A percentile compares a stretch with the other conserved stretches of the same genome.
Evolutionary conservation across 805 yeast genomes (phyloP).

Genomic region (Ogataea polymorpha): DNA sequence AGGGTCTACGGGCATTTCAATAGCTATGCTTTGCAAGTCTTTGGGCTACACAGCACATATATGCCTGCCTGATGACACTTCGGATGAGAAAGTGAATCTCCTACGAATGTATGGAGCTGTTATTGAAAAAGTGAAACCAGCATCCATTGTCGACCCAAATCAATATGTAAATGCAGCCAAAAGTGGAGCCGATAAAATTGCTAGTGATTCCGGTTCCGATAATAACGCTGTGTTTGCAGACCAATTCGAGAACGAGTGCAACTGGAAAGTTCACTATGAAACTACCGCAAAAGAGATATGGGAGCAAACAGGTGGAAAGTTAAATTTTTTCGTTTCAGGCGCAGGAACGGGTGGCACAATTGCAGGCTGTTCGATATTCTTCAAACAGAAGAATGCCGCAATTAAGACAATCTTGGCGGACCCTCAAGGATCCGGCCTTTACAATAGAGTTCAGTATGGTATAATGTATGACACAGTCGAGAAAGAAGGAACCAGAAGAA

Average conservation of each 20-base stretch:
- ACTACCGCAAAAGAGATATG: constrained; percentile 95
- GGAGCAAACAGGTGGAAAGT: constrained; percentile 57
- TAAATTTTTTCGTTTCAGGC: constrained; percentile 83
- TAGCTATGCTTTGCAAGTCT: constrained; percentile 86
- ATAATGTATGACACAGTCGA: constrained; percentile 92
- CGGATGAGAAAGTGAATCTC: constrained; percentile 73
- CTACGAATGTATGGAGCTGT: constrained; percentile 75
- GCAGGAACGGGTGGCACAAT: constrained; percentile 98
- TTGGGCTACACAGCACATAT: constrained; percentile 88
- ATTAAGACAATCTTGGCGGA: constrained; percentile 73
- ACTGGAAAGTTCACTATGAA: constrained; percentile 79
- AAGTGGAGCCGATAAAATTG: constrained; percentile 53
- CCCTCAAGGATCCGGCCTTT: constrained; percentile 94
- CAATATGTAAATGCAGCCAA: constrained; percentile 92
- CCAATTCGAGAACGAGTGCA: constrained; percentile 90
- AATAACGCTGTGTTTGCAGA: constrained; percentile 80
- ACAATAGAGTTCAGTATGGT: constrained; percentile 78
- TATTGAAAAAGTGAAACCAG: constrained; percentile 86
- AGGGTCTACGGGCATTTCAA: constrained; percentile 94
- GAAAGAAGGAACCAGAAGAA: constrained; percentile 86
- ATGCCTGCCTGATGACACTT: constrained; percentile 93
- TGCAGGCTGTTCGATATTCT: constrained; percentile 79
- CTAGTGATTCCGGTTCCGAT: constrained; percentile 36
- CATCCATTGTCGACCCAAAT: constrained; percentile 88
- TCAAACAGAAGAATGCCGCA: constrained; percentile 47